Evolutionary conservation across 2,329 filamentous ascomycete species (phyloP), one percentile per base, ranked within the genome.

Genomic region (Pseudophaeomoniella oleicola): DNA sequence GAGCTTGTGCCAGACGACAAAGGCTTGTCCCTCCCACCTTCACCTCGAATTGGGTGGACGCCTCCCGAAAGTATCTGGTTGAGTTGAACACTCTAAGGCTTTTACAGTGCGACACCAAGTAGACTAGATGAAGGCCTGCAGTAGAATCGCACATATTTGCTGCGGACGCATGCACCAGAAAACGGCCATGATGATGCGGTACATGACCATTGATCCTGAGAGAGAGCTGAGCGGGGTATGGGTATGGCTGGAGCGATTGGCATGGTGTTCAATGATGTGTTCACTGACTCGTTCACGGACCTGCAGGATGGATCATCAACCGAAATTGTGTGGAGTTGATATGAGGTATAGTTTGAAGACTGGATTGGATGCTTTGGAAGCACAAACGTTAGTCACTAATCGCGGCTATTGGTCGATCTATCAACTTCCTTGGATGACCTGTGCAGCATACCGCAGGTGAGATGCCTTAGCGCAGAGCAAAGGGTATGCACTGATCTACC

Each of bases 401-500:
- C 32, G 15, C 18, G 15, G 14, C 32, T 34, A 34, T 17, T 34
- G 32, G 14, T 15, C 14, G 14, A 18, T 16, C 16, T 6, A 9
- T 32, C 11, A 15, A 17, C 14, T 17, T 17, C 16, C 9, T 15
- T n/a, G 4, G 16, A 17, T 4, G 13, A 6, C 9, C 9, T 34
- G 10, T 6, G 10, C 32, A 17, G 32, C 32, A 19, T 15, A 18
- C 32, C 16, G 16, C 32, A 34, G 32, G 32, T 12, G 10, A 10
- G 9, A 17, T 12, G 10, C 32, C 17, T 17, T 15, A 18, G 11
- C 32, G 32, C 4, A n/a, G 6, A 4, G n/a, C 14, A 15, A 34
- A 13, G n/a, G 30, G 15, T 32, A 32, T 32, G 30, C 30, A 32
- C 30, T 34, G 32, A 34, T 34, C 32, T 34, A 19, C 32, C 16